Base-by-base conservation (phyloP, 257 asterid species). In the Agastache rugosa region DNA sequence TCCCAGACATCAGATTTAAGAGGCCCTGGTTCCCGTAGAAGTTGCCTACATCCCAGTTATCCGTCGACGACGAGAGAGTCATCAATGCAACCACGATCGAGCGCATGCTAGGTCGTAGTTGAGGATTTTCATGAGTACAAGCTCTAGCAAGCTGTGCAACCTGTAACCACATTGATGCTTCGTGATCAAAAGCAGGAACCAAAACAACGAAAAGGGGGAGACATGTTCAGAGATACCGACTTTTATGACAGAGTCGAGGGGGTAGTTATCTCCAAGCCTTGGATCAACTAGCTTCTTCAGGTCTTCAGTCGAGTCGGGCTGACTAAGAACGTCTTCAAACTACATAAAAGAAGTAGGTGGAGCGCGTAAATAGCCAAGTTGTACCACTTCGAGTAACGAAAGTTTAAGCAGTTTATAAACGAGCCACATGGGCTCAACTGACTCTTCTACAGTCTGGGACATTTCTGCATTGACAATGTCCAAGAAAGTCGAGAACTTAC, bases 11-110 rank as follows among this genome's bases (percentile, higher is more conserved):
- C 0, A 91, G 86, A 72, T 89, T 88, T 68, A 85, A 71, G 10
- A 89, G 79, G 44, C 91, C 92, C 64, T 85, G 96, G 76, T 81
- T 89, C 37, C 92, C 93, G 16, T 91, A 93, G 86, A 93, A 91
- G 31, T 90, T 67, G 51, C 93, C 96, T 10, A 88, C 88, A 56
- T 91, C 98, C 97, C 98, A 91, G 51, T 93, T 96, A 60, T 91
- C 98, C 4, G 96, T 91, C 1, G 96, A 55, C 6, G 98, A 93
- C 11, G 96, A 89, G 9, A 91, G 97, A 3, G 96, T 91, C 98
- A 93, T 93, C 70, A 93, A 68, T 0, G 96, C 97, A 12, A 93
- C 98, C 6, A 91, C 98, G 9, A 91, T 87, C 10, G 98, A 93
- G 73, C 97, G 81, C 97, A 91, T 93, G 70, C 87, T 88, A 6